Evolutionary conservation across 495 filamentous ascomycete genomes (phyloP).

Genomic region (Aspergillus indologenus): DNA sequence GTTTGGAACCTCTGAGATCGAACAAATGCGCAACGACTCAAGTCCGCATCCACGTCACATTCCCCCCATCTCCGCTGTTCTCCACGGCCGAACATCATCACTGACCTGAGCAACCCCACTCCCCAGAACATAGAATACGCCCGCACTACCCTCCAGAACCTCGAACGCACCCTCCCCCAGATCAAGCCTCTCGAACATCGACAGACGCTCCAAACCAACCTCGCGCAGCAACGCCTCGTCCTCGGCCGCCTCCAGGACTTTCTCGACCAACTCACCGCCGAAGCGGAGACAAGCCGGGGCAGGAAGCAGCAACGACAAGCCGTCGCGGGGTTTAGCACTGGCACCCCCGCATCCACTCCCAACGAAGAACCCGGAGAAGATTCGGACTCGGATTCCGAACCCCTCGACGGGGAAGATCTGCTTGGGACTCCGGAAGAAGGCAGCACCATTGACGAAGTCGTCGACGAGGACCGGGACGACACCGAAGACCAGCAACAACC

Average conservation of each 20-base stretch:
- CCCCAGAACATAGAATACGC: constrained; percentile 77
- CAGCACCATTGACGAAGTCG: constrained; percentile 14
- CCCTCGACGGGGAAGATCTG: constrained; percentile 35
- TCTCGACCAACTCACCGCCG: constrained; percentile 46
- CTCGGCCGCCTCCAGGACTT: constrained; percentile 62
- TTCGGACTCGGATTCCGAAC: constrained; percentile 31
- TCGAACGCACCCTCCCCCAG: constrained; percentile 68
- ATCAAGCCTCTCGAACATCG: constrained; percentile 64
- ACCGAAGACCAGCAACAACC: constrained; percentile 3
- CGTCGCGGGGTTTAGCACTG: constrained; percentile 11
- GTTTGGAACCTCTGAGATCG: background rate
- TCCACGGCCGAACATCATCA: background rate
- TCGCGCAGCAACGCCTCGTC: constrained; percentile 61
- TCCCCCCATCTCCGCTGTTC: background rate
- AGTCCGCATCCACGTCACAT: background rate
- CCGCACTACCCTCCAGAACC: constrained; percentile 65
- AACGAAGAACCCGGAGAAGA: constrained; percentile 32
- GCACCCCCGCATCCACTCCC: constrained; percentile 9
- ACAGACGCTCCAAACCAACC: constrained; percentile 63
- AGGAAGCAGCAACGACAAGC: constrained; percentile 1
- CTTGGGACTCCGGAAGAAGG: constrained; percentile 29
- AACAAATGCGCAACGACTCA: background rate
- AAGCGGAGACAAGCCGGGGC: constrained; percentile 14
- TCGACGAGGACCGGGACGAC: constrained; percentile 1
- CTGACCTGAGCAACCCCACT: constrained; percentile 7